These are phyloP conservation scores for Aspergillus sp. DNA, from an alignment of 2,329 filamentous ascomycete species.

Conservation along the genomic window DNA sequence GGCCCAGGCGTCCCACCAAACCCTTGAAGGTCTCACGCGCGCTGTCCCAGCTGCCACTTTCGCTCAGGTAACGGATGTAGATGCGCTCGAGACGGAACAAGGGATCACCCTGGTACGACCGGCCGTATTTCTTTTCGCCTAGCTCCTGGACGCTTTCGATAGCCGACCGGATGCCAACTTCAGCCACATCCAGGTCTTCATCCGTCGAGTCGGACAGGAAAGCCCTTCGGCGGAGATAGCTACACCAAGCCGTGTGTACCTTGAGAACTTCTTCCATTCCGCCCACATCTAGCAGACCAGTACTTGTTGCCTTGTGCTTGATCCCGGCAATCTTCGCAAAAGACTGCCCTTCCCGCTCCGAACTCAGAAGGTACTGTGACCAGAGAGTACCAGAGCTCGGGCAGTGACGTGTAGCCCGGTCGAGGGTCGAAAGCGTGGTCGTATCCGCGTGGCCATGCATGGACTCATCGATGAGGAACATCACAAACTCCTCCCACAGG, in stretches of 20 bases:
- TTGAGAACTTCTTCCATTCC: slow-evolving; percentile 86
- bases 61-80: slow-evolving; percentile 84
- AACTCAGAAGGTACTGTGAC: slow-evolving; percentile 82
- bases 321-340: slow-evolving; percentile 83
- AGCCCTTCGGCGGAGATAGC: slow-evolving; percentile 82
- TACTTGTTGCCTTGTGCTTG: slow-evolving; percentile 88
- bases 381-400: slow-evolving; percentile 90
- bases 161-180: slow-evolving; percentile 81
- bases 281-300: slow-evolving; percentile 76
- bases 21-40: slow-evolving; percentile 76
- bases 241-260: slow-evolving; percentile 92
- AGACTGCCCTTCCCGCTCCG: slow-evolving; percentile 71
- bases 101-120: slow-evolving; percentile 80
- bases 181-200: slow-evolving; percentile 83
- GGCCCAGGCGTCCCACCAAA: slow-evolving; percentile 65
- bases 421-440: slow-evolving; percentile 66
- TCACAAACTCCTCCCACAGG: slow-evolving; percentile 80
- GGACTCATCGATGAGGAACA: slow-evolving; percentile 62
- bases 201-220: slow-evolving; percentile 71
- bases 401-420: slow-evolving; percentile 83
- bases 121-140: slow-evolving; percentile 72
- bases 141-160: slow-evolving; percentile 79
- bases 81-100: slow-evolving; percentile 86
- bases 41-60: slow-evolving; percentile 72
- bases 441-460: slow-evolving; percentile 45